Conservation (phyloP, 2,329 filamentous ascomycete genomes). For the Hansfordia pulvinata region DNA sequence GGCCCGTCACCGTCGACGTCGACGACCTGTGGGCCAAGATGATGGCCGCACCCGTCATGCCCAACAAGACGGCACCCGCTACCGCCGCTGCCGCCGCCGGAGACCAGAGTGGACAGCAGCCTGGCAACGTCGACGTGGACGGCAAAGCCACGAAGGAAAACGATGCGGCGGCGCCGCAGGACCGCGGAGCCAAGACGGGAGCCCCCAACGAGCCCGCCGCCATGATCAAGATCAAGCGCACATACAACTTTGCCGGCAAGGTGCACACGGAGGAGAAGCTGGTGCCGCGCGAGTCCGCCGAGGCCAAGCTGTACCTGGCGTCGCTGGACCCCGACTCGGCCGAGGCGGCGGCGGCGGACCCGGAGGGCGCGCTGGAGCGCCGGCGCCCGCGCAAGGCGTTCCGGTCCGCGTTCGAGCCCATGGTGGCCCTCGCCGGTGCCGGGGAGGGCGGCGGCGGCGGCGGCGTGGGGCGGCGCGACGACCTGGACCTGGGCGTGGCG, state of each 20-base stretch:
- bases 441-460: too few relatives aligned
- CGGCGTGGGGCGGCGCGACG: slow-evolving; percentile 29
- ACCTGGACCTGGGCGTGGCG: slow-evolving; percentile 44
- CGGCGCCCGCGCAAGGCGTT: slow-evolving; percentile 40
- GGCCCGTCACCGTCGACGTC: slow-evolving; percentile 56
- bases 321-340: slow-evolving; percentile 24
- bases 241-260: slow-evolving; percentile 63
- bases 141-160: slow-evolving; percentile 2
- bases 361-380: slow-evolving; percentile 19
- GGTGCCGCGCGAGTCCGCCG: slow-evolving; percentile 50
- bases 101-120: too few relatives aligned
- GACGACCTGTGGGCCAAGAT: slow-evolving; percentile 59
- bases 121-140: slow-evolving; percentile 8
- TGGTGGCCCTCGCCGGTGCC: slow-evolving; percentile 22
- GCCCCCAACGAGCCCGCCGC: slow-evolving; percentile 14
- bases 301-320: slow-evolving; percentile 50
- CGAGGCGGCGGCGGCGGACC: slow-evolving; percentile 9
- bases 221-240: slow-evolving; percentile 53
- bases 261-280: slow-evolving; percentile 60
- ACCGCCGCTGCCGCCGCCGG: too few relatives aligned
- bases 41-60: slow-evolving; percentile 29
- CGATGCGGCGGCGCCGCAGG: slow-evolving; percentile 3
- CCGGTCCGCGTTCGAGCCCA: slow-evolving; percentile 49
- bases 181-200: slow-evolving; percentile 3
- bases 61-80: slow-evolving; percentile 13